phyloP scores from a whole-genome alignment of 2,329 filamentous ascomycete genomes.

The Ophiocordyceps unilateralis region DNA sequence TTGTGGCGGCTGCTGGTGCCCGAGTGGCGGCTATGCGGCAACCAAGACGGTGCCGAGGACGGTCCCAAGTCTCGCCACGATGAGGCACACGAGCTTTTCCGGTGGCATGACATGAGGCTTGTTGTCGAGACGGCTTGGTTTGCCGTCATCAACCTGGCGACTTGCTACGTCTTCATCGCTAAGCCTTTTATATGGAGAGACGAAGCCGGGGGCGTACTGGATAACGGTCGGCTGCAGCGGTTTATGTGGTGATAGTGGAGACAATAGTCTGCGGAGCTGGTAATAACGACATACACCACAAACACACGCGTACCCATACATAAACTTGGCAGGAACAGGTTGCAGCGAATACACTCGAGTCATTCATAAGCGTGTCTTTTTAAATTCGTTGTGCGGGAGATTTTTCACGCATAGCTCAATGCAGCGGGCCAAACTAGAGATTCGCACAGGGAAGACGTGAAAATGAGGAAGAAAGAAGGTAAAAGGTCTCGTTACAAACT shows the following conservation, averaged over 20 bases:
- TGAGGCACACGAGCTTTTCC: constrained; percentile 2
- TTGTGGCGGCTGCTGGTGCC: constrained; percentile 77
- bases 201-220: constrained; percentile 31
- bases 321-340: too few species aligned
- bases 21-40: constrained; percentile 17
- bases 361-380: neutral
- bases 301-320: neutral
- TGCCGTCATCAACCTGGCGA: constrained; percentile 42
- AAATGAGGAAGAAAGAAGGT: neutral
- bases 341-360: too few species aligned
- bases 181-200: constrained; percentile 49
- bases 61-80: neutral
- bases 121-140: constrained; percentile 53
- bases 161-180: constrained; percentile 55
- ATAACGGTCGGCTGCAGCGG: constrained; percentile 44
- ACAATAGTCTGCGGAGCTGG: neutral
- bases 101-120: constrained; percentile 27
- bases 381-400: neutral
- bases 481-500: constrained; percentile 38
- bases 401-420: neutral
- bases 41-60: neutral
- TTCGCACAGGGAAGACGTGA: neutral
- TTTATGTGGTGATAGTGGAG: constrained; percentile 57
- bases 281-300: neutral
- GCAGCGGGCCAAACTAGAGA: neutral